phyloP scores from a whole-genome alignment of 2,329 filamentous ascomycete species.

The Cercospora canescens region DNA sequence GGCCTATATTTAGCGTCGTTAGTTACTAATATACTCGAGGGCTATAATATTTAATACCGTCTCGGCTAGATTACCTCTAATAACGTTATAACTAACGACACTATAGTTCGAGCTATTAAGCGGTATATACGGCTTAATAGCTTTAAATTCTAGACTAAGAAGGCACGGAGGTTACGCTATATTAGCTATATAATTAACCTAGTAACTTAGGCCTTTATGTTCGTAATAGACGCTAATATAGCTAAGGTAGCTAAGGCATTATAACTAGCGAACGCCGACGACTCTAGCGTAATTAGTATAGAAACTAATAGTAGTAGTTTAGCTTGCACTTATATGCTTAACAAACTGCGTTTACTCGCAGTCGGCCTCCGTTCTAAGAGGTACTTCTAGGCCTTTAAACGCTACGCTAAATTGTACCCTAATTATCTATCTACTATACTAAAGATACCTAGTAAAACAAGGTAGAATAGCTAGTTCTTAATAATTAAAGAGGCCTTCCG shows the following conservation, averaged over 20 bases:
- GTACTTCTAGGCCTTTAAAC: not conserved
- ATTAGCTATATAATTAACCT: conserved; percentile 4
- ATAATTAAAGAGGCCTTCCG: not conserved
- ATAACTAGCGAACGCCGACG: not conserved
- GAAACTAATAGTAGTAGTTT: not conserved
- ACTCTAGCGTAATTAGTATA: not conserved
- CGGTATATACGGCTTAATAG: not conserved
- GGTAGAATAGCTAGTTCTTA: conserved; percentile 1
- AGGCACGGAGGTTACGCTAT: not conserved
- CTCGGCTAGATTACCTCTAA: conserved; percentile 3
- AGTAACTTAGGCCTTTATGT: not conserved
- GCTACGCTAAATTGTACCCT: not conserved
- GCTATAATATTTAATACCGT: not conserved
- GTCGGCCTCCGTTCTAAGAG: no score
- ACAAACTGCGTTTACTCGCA: not conserved
- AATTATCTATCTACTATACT: not conserved
- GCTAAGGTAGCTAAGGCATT: not conserved
- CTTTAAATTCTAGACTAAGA: not conserved
- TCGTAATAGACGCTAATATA: not conserved
- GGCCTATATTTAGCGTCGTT: not conserved
- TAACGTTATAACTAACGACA: not conserved
- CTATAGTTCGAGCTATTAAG: not conserved
- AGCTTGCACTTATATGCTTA: not conserved
- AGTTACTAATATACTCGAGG: not conserved
- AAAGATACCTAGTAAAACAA: conserved; percentile 4